These are phyloP conservation scores for Ensete ventricosum DNA, from an alignment of 176 grass and related monocot genomes.

Conservation along the genomic window DNA sequence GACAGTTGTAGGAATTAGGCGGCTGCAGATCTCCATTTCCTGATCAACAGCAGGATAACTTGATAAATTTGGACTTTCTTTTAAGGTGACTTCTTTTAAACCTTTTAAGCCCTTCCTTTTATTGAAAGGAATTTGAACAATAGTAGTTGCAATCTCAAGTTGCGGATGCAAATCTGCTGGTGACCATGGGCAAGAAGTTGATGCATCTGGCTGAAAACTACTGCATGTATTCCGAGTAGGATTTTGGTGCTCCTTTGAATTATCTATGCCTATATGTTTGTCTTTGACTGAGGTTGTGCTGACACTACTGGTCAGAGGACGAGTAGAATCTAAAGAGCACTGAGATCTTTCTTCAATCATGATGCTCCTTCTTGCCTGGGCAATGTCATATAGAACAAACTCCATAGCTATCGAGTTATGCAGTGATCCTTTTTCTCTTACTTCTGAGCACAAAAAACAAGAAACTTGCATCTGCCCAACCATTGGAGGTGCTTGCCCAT, in stretches of 20 bases:
- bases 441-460: slow-evolving; percentile 73
- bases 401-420: slow-evolving; percentile 64
- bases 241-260: slow-evolving; percentile 29
- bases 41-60: not conserved
- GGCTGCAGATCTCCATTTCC: not conserved
- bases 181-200: slow-evolving; percentile 50
- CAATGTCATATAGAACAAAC: slow-evolving; percentile 82
- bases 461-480: slow-evolving; percentile 85
- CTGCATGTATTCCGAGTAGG: slow-evolving; percentile 14
- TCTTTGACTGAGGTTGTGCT: slow-evolving; percentile 25
- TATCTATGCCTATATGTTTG: slow-evolving; percentile 27
- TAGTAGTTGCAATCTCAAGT: slow-evolving; percentile 57
- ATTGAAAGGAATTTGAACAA: slow-evolving; percentile 55
- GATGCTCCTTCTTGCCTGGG: slow-evolving; percentile 62
- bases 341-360: slow-evolving; percentile 46
- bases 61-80: not conserved
- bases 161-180: slow-evolving; percentile 66
- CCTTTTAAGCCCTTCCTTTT: slow-evolving; percentile 40
- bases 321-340: slow-evolving; percentile 23
- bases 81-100: slow-evolving; percentile 18
- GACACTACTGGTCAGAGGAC: slow-evolving; percentile 27
- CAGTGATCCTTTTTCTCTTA: slow-evolving; percentile 46
- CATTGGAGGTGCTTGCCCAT: slow-evolving; percentile 44
- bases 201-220: slow-evolving; percentile 31
- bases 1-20: slow-evolving; percentile 23